These are phyloP conservation scores for Fusarium veterinarium DNA, from an alignment of 2,329 filamentous ascomycete species.

Conservation along the genomic window DNA sequence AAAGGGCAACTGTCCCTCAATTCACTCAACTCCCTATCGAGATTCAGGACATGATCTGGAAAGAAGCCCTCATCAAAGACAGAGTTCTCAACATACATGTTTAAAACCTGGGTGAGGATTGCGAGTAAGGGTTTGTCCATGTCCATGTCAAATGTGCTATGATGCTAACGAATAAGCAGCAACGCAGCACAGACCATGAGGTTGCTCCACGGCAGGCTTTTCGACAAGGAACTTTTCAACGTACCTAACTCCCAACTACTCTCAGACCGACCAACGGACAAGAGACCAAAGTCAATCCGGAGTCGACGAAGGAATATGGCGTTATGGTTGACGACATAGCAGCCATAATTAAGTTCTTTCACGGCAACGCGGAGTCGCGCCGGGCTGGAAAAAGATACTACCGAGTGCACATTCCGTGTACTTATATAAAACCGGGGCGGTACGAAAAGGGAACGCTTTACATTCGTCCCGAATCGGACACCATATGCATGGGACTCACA, in stretches of 20 bases:
- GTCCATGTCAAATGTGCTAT: fast-evolving
- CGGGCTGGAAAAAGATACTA: neutral
- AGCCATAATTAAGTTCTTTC: neutral
- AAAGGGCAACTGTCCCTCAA: neutral
- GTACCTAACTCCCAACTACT: neutral
- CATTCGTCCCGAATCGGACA: neutral
- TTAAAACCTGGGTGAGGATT: neutral
- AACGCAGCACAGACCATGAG: neutral
- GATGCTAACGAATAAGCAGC: neutral
- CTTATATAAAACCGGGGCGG: neutral
- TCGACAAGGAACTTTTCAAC: neutral
- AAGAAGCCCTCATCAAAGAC: neutral
- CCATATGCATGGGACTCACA: neutral
- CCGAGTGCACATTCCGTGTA: neutral
- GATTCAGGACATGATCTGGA: neutral
- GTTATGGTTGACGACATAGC: neutral
- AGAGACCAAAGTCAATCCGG: too few species aligned
- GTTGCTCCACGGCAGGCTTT: neutral
- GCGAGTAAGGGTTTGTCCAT: neutral
- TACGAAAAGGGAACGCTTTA: neutral
- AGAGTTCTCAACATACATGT: neutral
- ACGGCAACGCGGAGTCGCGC: neutral
- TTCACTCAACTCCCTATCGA: neutral
- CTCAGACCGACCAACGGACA: too few species aligned
- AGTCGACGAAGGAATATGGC: neutral